Evolutionary conservation across 768 basidiomycete species (phyloP), one percentile per base, ranked within the genome.

Genomic region (Pleurotus salmoneostramineus): DNA sequence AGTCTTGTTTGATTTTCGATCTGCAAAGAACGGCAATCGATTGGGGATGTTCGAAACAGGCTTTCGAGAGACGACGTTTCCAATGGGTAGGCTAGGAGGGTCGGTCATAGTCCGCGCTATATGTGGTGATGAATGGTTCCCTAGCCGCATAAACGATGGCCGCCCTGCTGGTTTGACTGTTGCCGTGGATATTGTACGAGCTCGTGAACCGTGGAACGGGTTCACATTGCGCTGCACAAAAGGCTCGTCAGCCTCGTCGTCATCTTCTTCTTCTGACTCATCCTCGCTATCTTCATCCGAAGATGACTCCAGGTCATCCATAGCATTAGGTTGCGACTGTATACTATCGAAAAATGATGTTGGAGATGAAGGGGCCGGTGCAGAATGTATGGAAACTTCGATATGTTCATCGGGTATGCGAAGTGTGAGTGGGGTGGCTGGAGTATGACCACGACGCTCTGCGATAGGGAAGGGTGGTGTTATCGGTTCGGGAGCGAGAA

Each of bases 321-420:
- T 83, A 27, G 82, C 87, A 68, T 87, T 87, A 5, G 82, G 82
- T 45, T 88, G 83, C 12, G 79, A 72, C 62, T 90, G 86, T 46
- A 91, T 84, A 60, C 73, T 81, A 71, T 91, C 88, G 68, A 91
- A 91, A 77, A 91, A 91, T 33, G 83, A 83, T 27, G 83, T 80
- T 0, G 87, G 83, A 11, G 88, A 84, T 5, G 83, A 77, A 2
- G 86, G 84, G 11, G 79, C 81, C 11, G 88, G 87, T 35, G 83
- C 85, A 44, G 84, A 83, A 57, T 82, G 82, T 14, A 87, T 74
- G 10, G 75, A 71, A 35, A 77, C 72, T 31, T 77, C 68, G 36
- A 77, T 70, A 56, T 68, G 70, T 44, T 72, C 71, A 15, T 74
- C 63, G 5, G 86, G 82, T 44, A 83, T 78, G 50, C 77, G 74